These are phyloP conservation scores for Diaporthe sp. DNA, from an alignment of 2,329 filamentous ascomycete species.

Conservation along the genomic window DNA sequence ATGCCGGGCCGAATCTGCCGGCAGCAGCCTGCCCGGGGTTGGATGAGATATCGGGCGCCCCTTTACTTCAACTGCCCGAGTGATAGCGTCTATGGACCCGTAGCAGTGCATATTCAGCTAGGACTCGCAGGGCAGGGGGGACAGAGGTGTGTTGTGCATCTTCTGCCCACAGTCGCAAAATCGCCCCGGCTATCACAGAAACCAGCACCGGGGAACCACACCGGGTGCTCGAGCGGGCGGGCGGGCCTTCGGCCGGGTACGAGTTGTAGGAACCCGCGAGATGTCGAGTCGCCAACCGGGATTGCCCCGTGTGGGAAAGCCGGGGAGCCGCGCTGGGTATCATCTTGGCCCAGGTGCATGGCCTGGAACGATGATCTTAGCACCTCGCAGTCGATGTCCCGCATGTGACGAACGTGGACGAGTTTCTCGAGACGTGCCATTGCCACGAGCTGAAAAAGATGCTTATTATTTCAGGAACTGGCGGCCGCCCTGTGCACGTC, in stretches of 20 bases:
- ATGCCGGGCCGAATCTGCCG: conserved; percentile 18
- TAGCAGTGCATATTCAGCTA: background rate
- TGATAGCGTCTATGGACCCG: background rate
- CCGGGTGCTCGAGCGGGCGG: conserved; percentile 5
- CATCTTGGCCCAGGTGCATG: conserved; percentile 6
- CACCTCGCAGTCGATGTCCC: background rate
- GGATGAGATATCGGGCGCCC: background rate
- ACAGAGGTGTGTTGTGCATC: background rate
- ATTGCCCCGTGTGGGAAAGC: conserved; percentile 15
- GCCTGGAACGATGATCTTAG: conserved; percentile 10
- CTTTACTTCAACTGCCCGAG: background rate
- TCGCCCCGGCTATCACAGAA: background rate
- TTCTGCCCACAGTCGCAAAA: background rate
- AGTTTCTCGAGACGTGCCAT: conserved; percentile 9
- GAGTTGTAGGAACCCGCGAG: background rate
- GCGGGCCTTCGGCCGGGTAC: conserved; percentile 17
- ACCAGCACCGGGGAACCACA: background rate
- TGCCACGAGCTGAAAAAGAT: conserved; percentile 25
- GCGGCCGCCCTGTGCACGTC: background rate
- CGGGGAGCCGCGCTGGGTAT: conserved; percentile 16
- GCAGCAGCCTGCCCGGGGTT: background rate
- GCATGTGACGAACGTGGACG: background rate
- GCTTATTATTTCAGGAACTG: conserved; percentile 11
- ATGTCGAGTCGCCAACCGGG: background rate
- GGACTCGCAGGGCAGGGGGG: background rate